Evolutionary conservation across 345 rosid species (phyloP), one percentile per base, ranked within the genome.

Genomic region (Lumnitzera littorea): DNA sequence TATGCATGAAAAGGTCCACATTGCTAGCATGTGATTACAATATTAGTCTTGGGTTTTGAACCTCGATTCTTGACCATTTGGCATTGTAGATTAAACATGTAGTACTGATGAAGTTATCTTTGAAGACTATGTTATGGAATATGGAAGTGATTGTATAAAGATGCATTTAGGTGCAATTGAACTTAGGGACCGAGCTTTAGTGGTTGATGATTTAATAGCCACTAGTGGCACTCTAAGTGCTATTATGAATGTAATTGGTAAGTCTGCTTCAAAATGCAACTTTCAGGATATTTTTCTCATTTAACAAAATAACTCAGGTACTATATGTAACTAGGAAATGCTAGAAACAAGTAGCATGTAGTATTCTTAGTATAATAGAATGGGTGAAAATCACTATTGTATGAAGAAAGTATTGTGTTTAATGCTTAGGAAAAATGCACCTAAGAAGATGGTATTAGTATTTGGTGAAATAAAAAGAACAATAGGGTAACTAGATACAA

Each of bases 171-270:
- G 99, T 70, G 97, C 97, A 2, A 88, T 88, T 24, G 76, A 76
- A 71, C 58, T 84, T 1, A 84, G 84, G 3, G 99, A 94, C 46
- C 85, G 81, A 24, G 97, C 85, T 59, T 67, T 94, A 75, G 91
- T 94, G 50, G 95, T 94, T 15, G 99, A 88, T 66, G 99, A 90
- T 68, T 70, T 90, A 31, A 79, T 94, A 54, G 99, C 99, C 15
- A 94, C 99, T 15, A 97, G 99, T 1, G 97, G 99, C 63, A 90
- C 99, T 55, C 87, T 90, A 17, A 78, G 92, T 50, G 97, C 97
- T 48, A 97, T 97, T 60, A 94, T 90, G 77, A 94, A 80, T 62
- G 73, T 90, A 69, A 84, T 94, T n/a, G 96, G 99, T 94, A 83
- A 24, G 49, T 55, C 20, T 65, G 10, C 4, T 64, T n/a, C 60